Percentiles rank a stretch among this genome's conserved stretches.
Conservation (phyloP, 2,329 filamentous ascomycete genomes). For the Coniochaeta sp. region DNA sequence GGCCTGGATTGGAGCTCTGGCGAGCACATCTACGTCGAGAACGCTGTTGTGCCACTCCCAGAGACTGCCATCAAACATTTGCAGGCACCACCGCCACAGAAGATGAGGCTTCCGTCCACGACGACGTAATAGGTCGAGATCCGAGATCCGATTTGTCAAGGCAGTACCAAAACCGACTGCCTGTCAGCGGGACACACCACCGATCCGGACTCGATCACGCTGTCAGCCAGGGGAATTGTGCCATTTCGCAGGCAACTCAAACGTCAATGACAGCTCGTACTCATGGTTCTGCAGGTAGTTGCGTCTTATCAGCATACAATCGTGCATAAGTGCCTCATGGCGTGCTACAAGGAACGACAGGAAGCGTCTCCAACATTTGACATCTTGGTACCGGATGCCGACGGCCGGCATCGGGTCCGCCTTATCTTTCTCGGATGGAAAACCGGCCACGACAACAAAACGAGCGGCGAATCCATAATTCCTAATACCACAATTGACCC, state of each 20-base stretch:
- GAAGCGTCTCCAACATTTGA: not conserved
- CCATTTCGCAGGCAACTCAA: not conserved
- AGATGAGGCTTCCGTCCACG: not conserved
- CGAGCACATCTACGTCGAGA: slow-evolving; percentile 36
- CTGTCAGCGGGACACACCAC: not conserved
- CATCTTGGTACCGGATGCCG: not conserved
- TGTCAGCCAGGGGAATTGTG: not conserved
- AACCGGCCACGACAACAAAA: not conserved
- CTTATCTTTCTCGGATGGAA: not conserved
- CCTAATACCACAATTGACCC: too few relatives aligned
- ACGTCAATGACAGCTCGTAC: not conserved
- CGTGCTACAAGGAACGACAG: not conserved
- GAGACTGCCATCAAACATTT: slow-evolving; percentile 16
- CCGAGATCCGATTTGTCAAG: not conserved
- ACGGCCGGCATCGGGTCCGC: not conserved
- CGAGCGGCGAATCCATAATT: too few relatives aligned
- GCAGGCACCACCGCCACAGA: slow-evolving; percentile 7
- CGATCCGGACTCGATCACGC: not conserved
- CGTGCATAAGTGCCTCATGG: not conserved
- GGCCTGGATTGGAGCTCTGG: slow-evolving; percentile 30
- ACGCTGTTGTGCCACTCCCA: slow-evolving; percentile 36
- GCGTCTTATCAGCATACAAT: not conserved
- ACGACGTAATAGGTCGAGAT: not conserved
- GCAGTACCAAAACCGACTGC: not conserved
- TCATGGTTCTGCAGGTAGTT: not conserved